These are phyloP conservation scores for Pleurotus eryngii DNA, from an alignment of 768 basidiomycete genomes.

Conservation along the genomic window DNA sequence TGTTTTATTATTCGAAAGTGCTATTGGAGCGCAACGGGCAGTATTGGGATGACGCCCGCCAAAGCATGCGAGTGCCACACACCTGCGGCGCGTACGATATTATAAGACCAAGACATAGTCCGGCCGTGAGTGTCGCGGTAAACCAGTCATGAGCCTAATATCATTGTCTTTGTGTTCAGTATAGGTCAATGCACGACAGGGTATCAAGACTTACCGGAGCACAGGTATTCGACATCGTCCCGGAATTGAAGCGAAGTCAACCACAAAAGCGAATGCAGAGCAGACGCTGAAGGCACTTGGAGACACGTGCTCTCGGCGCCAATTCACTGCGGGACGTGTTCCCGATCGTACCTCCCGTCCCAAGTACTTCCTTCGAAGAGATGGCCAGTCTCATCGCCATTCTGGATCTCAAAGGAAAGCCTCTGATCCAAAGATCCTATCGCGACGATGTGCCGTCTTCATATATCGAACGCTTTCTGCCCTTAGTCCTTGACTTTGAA, in stretches of 20 bases:
- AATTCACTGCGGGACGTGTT: too few species aligned
- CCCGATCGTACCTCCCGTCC: too few species aligned
- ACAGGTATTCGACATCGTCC: not conserved
- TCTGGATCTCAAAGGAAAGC: conserved; percentile 97
- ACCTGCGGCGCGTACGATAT: conserved; percentile 87
- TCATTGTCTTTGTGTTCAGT: not conserved
- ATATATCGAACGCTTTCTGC: conserved; percentile 91
- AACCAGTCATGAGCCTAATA: conserved; percentile 70
- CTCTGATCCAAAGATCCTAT: conserved; percentile 94
- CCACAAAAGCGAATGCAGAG: too few species aligned
- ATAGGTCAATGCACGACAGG: not conserved
- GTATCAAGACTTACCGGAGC: not conserved
- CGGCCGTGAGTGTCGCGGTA: conserved; percentile 57
- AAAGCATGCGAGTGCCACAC: conserved; percentile 16
- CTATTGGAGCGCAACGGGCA: conserved; percentile 27
- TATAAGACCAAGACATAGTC: conserved; percentile 70
- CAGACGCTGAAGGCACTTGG: too few species aligned
- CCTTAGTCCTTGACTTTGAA: conserved; percentile 90
- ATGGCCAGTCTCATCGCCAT: conserved; percentile 81
- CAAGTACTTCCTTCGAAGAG: not conserved
- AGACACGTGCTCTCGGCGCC: too few species aligned
- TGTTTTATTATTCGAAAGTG: conserved; percentile 76
- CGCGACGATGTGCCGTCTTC: conserved; percentile 91
- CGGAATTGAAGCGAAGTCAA: too few species aligned
- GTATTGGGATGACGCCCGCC: not conserved